Percentiles rank a stretch among this genome's conserved stretches.
These are phyloP conservation scores for Colletotrichum incanum DNA, from an alignment of 2,329 filamentous ascomycete species.

Conservation along the genomic window DNA sequence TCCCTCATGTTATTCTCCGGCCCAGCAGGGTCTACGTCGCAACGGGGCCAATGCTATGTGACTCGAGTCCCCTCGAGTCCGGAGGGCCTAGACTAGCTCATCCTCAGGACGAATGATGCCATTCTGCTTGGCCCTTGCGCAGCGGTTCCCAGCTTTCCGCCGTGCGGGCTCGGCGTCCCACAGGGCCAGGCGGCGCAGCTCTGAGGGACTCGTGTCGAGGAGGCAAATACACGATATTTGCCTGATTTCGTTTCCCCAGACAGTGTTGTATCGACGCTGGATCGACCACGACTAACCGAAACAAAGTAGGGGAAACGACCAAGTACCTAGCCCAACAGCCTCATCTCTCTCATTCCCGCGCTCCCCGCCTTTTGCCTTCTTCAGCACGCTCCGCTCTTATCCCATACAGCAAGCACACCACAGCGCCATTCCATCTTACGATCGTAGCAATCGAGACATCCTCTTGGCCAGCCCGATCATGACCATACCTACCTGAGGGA, in stretches of 20 bases:
- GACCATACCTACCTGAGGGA: neutral
- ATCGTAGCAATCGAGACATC: neutral
- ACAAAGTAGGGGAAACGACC: neutral
- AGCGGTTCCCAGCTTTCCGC: neutral
- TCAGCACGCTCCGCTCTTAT: constrained; percentile 1
- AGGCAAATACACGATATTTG: neutral
- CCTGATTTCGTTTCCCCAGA: neutral
- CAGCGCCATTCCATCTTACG: neutral
- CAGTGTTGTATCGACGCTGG: constrained; percentile 8
- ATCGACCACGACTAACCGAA: constrained; percentile 7
- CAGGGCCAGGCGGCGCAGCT: neutral
- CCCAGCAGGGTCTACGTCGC: neutral
- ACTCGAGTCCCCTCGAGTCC: neutral
- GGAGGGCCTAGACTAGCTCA: neutral
- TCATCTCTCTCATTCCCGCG: neutral
- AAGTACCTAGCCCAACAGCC: neutral
- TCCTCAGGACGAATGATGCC: constrained; percentile 1
- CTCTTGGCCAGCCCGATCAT: neutral
- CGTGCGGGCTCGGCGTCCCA: neutral
- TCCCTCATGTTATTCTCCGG: neutral
- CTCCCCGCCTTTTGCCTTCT: constrained; percentile 1
- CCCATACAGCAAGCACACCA: neutral
- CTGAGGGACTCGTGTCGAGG: neutral
- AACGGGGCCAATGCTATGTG: neutral
- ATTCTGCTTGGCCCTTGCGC: constrained; percentile 6